These are phyloP conservation scores for Iberis pinnata DNA, from an alignment of 345 rosid species.

Conservation along the genomic window DNA sequence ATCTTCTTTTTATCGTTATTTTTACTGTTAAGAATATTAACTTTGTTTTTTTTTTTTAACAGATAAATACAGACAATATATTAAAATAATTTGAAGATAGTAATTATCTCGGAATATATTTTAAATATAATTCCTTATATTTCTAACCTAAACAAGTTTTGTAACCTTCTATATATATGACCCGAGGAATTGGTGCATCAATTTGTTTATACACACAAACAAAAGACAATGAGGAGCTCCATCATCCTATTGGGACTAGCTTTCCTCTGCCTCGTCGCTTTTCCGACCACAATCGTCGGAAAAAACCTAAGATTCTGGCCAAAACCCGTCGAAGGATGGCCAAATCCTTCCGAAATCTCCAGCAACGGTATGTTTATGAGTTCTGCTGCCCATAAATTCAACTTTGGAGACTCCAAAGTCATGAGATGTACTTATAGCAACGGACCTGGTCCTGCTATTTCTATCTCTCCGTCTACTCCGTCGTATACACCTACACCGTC, in stretches of 20 bases:
- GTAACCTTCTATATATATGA: neutral
- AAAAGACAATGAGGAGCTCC: slow-evolving; percentile 16
- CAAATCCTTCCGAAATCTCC: neutral
- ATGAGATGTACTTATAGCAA: slow-evolving; percentile 25
- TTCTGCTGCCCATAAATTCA: neutral
- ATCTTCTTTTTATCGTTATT: too few relatives aligned
- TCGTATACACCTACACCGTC: neutral
- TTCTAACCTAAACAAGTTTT: too few relatives aligned
- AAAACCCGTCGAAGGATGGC: neutral
- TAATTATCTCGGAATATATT: too few relatives aligned
- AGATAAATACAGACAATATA: too few relatives aligned
- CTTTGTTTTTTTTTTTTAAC: too few relatives aligned
- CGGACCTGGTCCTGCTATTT: slow-evolving; percentile 18
- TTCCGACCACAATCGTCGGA: slow-evolving; percentile 20
- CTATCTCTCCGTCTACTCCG: slow-evolving; percentile 12
- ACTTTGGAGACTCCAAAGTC: slow-evolving; percentile 19
- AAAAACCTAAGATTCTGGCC: neutral
- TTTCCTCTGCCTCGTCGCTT: slow-evolving; percentile 9
- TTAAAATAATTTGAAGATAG: too few relatives aligned
- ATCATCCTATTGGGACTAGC: neutral
- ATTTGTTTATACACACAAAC: neutral
- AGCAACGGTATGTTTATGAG: neutral
- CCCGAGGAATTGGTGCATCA: neutral
- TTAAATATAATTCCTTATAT: too few relatives aligned
- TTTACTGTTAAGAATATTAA: too few relatives aligned